Conservation (phyloP, 352 stramenopile species). For the Globisporangium yorkense region DNA sequence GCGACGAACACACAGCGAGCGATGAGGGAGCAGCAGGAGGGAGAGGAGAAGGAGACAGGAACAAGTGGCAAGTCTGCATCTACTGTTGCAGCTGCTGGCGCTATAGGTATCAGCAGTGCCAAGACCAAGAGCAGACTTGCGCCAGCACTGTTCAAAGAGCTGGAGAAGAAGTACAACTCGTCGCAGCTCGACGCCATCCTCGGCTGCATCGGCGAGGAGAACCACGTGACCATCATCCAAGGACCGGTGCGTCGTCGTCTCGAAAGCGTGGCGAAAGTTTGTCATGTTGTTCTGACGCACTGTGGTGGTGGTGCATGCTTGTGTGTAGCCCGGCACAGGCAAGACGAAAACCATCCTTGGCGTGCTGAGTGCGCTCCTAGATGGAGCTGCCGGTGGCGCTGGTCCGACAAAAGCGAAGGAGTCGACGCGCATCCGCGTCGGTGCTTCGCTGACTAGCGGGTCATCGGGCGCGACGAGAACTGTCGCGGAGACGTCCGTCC, state of each 20-base stretch:
- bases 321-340: slow-evolving; percentile 58
- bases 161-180: slow-evolving; percentile 64
- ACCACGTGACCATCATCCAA: slow-evolving; percentile 66
- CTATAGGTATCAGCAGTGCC: slow-evolving; percentile 8
- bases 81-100: too few species aligned
- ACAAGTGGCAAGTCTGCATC: neutral
- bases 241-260: slow-evolving; percentile 44
- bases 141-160: slow-evolving; percentile 31
- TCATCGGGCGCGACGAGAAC: slow-evolving; percentile 26
- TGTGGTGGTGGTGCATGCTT: neutral
- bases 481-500: slow-evolving; percentile 54
- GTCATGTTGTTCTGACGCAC: neutral
- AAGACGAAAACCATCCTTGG: slow-evolving; percentile 84
- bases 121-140: slow-evolving; percentile 23
- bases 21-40: slow-evolving; percentile 5
- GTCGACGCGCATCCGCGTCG: slow-evolving; percentile 61
- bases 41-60: neutral
- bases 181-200: slow-evolving; percentile 72
- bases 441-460: slow-evolving; percentile 48
- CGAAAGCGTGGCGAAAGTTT: neutral
- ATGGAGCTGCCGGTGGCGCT: slow-evolving; percentile 43
- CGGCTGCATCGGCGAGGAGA: slow-evolving; percentile 51
- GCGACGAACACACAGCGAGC: slow-evolving; percentile 9
- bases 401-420: slow-evolving; percentile 39
- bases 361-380: slow-evolving; percentile 65